Percentiles rank a stretch among this genome's conserved stretches.
phyloP scores from a whole-genome alignment of 1,284 basidiomycete species.

The Ceratobasidium sp. region DNA sequence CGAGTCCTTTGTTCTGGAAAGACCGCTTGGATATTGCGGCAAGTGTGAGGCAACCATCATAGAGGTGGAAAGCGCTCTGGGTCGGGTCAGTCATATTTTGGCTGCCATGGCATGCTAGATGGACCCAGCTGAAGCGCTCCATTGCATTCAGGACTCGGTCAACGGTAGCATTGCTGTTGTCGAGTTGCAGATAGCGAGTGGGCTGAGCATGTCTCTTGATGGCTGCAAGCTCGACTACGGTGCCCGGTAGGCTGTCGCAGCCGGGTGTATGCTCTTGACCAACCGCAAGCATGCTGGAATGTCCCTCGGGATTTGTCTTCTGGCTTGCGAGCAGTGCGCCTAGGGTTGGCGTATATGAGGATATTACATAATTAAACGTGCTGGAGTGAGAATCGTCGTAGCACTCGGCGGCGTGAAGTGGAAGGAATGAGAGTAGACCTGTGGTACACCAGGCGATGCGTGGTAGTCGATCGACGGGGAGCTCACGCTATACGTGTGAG shows the following conservation, averaged over 20 bases:
- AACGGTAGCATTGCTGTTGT: background rate
- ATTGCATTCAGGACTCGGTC: background rate
- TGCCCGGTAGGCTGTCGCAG: background rate
- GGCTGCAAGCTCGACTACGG: background rate
- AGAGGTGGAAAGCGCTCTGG: background rate
- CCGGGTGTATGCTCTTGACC: conserved; percentile 2
- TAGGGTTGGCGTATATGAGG: conserved; percentile 46
- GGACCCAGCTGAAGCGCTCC: conserved; percentile 6
- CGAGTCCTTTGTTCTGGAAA: background rate
- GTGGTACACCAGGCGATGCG: conserved; percentile 49
- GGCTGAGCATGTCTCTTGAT: background rate
- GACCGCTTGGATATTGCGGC: background rate
- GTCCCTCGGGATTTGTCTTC: background rate
- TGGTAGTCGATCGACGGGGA: conserved; percentile 29
- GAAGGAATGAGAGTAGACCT: conserved; percentile 47
- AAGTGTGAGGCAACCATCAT: background rate
- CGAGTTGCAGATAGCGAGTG: background rate
- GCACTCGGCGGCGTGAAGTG: conserved; percentile 49
- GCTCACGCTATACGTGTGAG: background rate
- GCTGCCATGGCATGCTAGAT: too few relatives aligned
- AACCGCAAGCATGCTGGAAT: background rate
- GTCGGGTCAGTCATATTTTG: background rate
- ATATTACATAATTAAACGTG: conserved; percentile 42
- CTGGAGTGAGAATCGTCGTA: conserved; percentile 28
- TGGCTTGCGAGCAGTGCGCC: conserved; percentile 11